Evolutionary conservation across 805 yeast species (phyloP), one percentile per base, ranked within the genome.

Genomic region (Sugiyamaella marilandica): DNA sequence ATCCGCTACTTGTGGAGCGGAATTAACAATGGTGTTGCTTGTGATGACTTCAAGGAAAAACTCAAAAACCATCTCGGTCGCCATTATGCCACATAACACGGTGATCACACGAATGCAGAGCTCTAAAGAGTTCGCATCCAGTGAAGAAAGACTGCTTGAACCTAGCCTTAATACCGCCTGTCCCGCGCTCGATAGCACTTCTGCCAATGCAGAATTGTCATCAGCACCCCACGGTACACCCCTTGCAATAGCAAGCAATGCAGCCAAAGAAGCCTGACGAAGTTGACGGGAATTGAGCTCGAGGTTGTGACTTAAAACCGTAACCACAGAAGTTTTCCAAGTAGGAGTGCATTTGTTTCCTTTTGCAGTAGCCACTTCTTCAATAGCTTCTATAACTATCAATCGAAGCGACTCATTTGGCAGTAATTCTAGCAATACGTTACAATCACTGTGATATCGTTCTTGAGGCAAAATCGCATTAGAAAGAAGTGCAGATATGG

Each of bases 391-490:
- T 19, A 72, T 59, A 0, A 74, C 63, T 5, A 57, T 60, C n/a
- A 62, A 53, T 2, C 71, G 66, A 45, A 71, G 61, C 8, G 72
- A 65, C 50, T 73, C 74, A 54, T 67, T 68, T 32, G 65, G 61
- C 53, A 74, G 62, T 16, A 70, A 59, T 1, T 62, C 63, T n/a
- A 61, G 52, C 31, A 76, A 64, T 16, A 71, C 62, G 1, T 53
- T 32, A 34, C 73, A 69, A 9, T 70, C 61, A 9, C 65, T 56
- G 2, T 50, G 56, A 29, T 72, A 60, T 29, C 68, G 60, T 3
- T 47, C 53, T 7, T 53, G 24, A 13, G 68, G 61, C 26, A 69
- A 36, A 1, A 60, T 56, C n/a, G 58, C 60, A 2, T 48, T 45
- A 14, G 56, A 53, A 16, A 65, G 39, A 46, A 72, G 50, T 31